Evolutionary conservation across 306 rosid species (phyloP).

Genomic region (Castanea crenata): DNA sequence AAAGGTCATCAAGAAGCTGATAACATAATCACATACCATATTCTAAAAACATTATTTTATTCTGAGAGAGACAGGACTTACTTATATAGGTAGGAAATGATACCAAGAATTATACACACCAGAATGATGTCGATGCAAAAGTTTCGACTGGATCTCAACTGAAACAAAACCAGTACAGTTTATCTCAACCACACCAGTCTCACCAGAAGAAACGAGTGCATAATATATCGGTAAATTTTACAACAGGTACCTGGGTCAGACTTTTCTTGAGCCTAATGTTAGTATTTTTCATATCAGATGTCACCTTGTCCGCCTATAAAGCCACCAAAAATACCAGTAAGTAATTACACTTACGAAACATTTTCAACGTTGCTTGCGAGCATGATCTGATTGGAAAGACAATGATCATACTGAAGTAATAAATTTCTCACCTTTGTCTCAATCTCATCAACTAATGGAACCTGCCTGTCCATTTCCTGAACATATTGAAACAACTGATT

Average conservation of each 20-base stretch:
- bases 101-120: slow-evolving; percentile 77
- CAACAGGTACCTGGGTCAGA: slow-evolving; percentile 56
- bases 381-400: slow-evolving; percentile 6
- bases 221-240: not conserved
- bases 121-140: slow-evolving; percentile 83
- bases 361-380: not conserved
- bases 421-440: slow-evolving; percentile 57
- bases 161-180: slow-evolving; percentile 26
- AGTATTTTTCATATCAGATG: slow-evolving; percentile 60
- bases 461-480: slow-evolving; percentile 89
- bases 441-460: slow-evolving; percentile 84
- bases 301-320: slow-evolving; percentile 65
- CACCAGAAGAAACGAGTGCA: slow-evolving; percentile 1
- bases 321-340: slow-evolving; percentile 8
- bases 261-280: slow-evolving; percentile 75
- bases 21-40: slow-evolving; percentile 10
- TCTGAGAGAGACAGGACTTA: slow-evolving; percentile 28
- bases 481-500: slow-evolving; percentile 23
- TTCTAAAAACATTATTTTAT: not conserved
- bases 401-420: not conserved
- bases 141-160: slow-evolving; percentile 89
- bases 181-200: slow-evolving; percentile 11
- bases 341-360: slow-evolving; percentile 12
- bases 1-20: not conserved
- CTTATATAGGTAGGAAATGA: slow-evolving; percentile 67